Evolutionary conservation across 2,329 filamentous ascomycete species (phyloP).

Genomic region (Pyrenochaeta sp.): DNA sequence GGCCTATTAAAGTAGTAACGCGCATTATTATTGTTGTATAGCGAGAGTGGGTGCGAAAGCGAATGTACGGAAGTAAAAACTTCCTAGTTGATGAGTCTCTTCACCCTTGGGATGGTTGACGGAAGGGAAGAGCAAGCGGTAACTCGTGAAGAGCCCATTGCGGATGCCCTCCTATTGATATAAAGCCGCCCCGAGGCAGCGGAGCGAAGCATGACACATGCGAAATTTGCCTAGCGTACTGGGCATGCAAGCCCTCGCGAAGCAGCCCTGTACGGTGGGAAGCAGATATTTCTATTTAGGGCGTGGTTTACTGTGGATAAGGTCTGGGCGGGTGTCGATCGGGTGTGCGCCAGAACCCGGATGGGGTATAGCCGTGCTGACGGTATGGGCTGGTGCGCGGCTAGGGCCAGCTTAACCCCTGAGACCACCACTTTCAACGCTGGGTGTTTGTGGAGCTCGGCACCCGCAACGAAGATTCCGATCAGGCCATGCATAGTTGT

Average conservation of each 20-base stretch:
- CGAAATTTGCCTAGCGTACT: slow-evolving; percentile 33
- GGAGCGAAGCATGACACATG: slow-evolving; percentile 30
- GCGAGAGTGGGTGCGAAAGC: slow-evolving; percentile 41
- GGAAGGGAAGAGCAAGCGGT: slow-evolving; percentile 26
- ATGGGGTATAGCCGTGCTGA: slow-evolving; percentile 14
- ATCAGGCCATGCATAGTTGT: not conserved
- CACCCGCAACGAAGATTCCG: slow-evolving; percentile 6
- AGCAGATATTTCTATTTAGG: slow-evolving; percentile 28
- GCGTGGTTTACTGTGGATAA: slow-evolving; percentile 8
- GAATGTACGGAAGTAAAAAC: slow-evolving; percentile 49
- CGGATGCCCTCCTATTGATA: slow-evolving; percentile 27
- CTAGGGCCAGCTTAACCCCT: slow-evolving; percentile 23
- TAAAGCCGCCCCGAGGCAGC: slow-evolving; percentile 24
- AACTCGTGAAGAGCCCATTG: slow-evolving; percentile 22
- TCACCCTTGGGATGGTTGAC: slow-evolving; percentile 23
- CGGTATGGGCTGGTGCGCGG: slow-evolving; percentile 11
- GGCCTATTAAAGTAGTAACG: slow-evolving; percentile 38
- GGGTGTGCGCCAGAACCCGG: slow-evolving; percentile 9
- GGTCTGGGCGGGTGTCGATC: slow-evolving; percentile 30
- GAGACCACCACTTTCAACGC: slow-evolving; percentile 15
- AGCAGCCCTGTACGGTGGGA: slow-evolving; percentile 19
- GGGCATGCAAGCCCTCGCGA: slow-evolving; percentile 31
- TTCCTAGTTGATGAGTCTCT: slow-evolving; percentile 32
- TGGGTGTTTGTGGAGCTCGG: slow-evolving; percentile 26
- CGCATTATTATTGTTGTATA: slow-evolving; percentile 38